Evolutionary conservation across 805 yeast genomes (phyloP).

Genomic region (Cyberlindnera maclurae): DNA sequence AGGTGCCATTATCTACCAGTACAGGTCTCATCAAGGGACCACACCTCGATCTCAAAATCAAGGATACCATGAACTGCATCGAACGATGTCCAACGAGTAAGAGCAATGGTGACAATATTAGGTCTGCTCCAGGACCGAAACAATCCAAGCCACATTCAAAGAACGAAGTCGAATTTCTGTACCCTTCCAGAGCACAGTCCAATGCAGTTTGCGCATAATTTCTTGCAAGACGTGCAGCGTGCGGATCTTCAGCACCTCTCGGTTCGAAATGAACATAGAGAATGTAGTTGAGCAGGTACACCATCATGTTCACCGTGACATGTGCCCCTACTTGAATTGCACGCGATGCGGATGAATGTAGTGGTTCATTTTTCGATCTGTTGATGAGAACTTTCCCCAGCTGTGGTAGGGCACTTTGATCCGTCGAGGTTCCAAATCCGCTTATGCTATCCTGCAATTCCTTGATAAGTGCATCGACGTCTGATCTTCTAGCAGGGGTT

Average conservation of each 20-base stretch:
- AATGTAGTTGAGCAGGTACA: constrained; percentile 45
- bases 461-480: constrained; percentile 30
- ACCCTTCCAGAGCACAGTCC: constrained; percentile 37
- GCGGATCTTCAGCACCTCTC: constrained; percentile 29
- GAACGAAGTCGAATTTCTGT: constrained; percentile 33
- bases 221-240: constrained; percentile 27
- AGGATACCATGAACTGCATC: constrained; percentile 49
- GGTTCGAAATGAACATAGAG: constrained; percentile 39
- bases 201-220: constrained; percentile 36
- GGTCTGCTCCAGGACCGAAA: constrained; percentile 36
- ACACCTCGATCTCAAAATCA: constrained; percentile 41
- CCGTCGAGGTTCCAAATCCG: constrained; percentile 23
- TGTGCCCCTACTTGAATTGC: constrained; percentile 34
- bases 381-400: constrained; percentile 20
- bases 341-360: constrained; percentile 27
- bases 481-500: constrained; percentile 36
- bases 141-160: constrained; percentile 30
- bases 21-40: constrained; percentile 31
- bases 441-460: constrained; percentile 28
- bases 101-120: constrained; percentile 42
- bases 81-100: constrained; percentile 49
- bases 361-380: constrained; percentile 18
- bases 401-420: constrained; percentile 31
- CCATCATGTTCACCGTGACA: constrained; percentile 37
- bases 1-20: neutral